phyloP scores from a whole-genome alignment of 441 rosid genomes.

The Macaranga tanarius region DNA sequence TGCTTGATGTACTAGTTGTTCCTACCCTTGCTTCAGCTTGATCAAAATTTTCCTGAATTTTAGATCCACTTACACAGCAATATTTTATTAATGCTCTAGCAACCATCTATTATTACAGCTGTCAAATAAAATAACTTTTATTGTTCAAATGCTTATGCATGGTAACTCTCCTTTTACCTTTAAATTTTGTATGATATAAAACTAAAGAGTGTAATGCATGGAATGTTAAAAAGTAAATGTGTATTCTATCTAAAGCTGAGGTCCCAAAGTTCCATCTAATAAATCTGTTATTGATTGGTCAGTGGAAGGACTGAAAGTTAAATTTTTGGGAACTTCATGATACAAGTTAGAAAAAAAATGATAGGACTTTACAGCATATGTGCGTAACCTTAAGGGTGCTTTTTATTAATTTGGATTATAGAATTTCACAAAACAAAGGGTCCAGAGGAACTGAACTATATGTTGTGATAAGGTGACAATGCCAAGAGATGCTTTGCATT shows the following conservation, averaged over 20 bases:
- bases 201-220: too few relatives aligned
- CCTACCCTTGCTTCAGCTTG: too few relatives aligned
- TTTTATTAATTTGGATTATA: background rate
- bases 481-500: conserved; percentile 97
- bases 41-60: too few relatives aligned
- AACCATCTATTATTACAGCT: too few relatives aligned
- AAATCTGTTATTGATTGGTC: background rate
- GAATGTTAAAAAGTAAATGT: too few relatives aligned
- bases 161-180: too few relatives aligned
- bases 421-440: background rate
- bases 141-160: too few relatives aligned
- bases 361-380: background rate
- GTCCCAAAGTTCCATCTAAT: background rate
- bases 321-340: background rate
- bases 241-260: background rate
- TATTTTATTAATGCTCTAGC: too few relatives aligned
- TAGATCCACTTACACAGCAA: too few relatives aligned
- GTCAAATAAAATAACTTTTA: too few relatives aligned
- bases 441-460: conserved; percentile 23
- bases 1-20: too few relatives aligned
- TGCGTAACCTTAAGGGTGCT: background rate
- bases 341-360: background rate
- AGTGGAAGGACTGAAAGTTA: background rate
- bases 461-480: conserved; percentile 61
- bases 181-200: too few relatives aligned